Percentiles rank a stretch among this genome's conserved stretches.
Evolutionary conservation across 2,329 filamentous ascomycete genomes (phyloP).

Genomic region (Fusarium sp.): DNA sequence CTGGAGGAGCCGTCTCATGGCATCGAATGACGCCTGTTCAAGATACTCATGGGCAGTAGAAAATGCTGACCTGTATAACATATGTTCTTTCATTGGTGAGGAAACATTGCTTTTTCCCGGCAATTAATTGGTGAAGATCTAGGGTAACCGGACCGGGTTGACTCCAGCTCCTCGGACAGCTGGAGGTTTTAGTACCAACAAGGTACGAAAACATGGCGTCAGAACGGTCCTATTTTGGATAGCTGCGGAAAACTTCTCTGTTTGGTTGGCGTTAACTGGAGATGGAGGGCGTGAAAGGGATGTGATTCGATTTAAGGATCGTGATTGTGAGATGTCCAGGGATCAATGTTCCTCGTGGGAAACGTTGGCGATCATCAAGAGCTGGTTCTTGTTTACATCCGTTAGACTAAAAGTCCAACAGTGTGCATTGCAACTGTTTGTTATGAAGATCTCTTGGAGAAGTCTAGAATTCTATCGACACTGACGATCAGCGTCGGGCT

Average conservation of each 20-base stretch:
- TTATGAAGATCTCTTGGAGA: not conserved
- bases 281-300: conserved; percentile 20
- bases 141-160: conserved; percentile 36
- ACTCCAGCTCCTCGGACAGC: conserved; percentile 8
- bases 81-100: not conserved
- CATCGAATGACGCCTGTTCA: not conserved
- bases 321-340: conserved; percentile 30
- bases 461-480: not conserved
- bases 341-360: conserved; percentile 25
- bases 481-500: not conserved
- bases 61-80: not conserved
- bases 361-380: conserved; percentile 3
- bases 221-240: conserved; percentile 30
- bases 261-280: conserved; percentile 39
- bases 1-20: not conserved
- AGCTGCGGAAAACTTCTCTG: conserved; percentile 22
- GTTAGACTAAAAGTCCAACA: not conserved
- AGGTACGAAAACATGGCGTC: conserved; percentile 38
- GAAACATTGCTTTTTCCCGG: not conserved
- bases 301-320: conserved; percentile 36
- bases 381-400: conserved; percentile 7
- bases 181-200: conserved; percentile 17
- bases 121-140: not conserved
- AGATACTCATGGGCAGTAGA: too few species aligned
- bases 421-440: not conserved